Conservation (phyloP, 169 alveolate genomes). For the Plasmodium gaboni region DNA sequence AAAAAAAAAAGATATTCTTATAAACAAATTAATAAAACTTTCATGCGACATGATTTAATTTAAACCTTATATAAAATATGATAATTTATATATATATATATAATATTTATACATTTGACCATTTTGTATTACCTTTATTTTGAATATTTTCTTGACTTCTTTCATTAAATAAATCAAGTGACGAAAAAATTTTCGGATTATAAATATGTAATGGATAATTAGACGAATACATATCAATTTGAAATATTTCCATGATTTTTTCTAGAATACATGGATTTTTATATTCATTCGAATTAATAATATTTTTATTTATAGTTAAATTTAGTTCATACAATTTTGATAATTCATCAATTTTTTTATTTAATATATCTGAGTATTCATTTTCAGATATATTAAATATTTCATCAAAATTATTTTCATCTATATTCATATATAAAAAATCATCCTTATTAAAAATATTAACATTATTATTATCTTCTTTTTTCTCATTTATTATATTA, state of each 20-base stretch:
- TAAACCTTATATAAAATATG: too few relatives aligned
- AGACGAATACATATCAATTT: constrained; percentile 69
- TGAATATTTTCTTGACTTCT: constrained; percentile 12
- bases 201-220: constrained; percentile 51
- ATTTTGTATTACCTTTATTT: constrained; percentile 44
- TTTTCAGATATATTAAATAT: constrained; percentile 53
- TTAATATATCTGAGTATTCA: constrained; percentile 59
- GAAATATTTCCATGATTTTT: constrained; percentile 73
- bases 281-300: constrained; percentile 74
- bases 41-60: too few relatives aligned
- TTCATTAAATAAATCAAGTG: constrained; percentile 72
- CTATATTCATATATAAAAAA: constrained; percentile 29
- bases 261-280: constrained; percentile 73
- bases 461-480: background rate
- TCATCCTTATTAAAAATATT: background rate
- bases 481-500: background rate
- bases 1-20: too few relatives aligned
- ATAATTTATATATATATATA: too few relatives aligned
- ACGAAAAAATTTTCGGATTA: constrained; percentile 66
- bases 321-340: constrained; percentile 53
- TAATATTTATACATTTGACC: constrained; percentile 33
- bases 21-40: too few relatives aligned
- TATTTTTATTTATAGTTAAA: constrained; percentile 75
- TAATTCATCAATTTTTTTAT: constrained; percentile 63
- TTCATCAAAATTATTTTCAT: constrained; percentile 75